Evolutionary conservation across 352 stramenopile species (phyloP).

Genomic region (Pythium phragmitis): DNA sequence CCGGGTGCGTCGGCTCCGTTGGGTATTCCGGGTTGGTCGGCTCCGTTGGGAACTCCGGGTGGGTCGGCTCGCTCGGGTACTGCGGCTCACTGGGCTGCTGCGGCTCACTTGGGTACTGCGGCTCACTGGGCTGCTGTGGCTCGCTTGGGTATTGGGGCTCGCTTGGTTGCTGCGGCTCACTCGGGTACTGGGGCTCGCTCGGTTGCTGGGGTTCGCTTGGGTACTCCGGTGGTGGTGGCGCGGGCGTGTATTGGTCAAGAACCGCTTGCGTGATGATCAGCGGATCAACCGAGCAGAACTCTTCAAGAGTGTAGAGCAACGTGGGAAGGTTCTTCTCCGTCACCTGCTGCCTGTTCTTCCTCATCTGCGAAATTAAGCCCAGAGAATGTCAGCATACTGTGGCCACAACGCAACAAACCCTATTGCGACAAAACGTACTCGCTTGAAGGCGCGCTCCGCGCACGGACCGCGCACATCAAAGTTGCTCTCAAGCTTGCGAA

Average conservation of each 20-base stretch:
- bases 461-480: constrained; percentile 36
- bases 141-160: neutral
- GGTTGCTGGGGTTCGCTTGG: constrained; percentile 1
- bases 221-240: constrained; percentile 12
- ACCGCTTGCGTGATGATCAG: constrained; percentile 35
- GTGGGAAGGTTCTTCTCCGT: constrained; percentile 31
- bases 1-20: too few species aligned
- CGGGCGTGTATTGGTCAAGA: constrained; percentile 31
- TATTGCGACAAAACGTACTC: constrained; percentile 21
- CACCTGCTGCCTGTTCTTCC: constrained; percentile 29
- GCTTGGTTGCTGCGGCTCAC: neutral
- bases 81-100: neutral
- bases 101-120: neutral
- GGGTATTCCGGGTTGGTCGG: too few species aligned
- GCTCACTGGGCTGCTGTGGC: neutral
- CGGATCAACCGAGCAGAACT: constrained; percentile 34
- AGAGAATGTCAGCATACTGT: neutral
- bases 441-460: constrained; percentile 38
- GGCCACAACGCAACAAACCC: neutral
- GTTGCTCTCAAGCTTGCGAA: constrained; percentile 40
- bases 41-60: too few species aligned
- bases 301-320: constrained; percentile 40
- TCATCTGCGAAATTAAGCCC: constrained; percentile 22
- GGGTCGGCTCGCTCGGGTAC: neutral
- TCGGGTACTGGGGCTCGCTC: neutral